phyloP scores from a whole-genome alignment of 345 rosid genomes.

The Euphorbia peplus region DNA sequence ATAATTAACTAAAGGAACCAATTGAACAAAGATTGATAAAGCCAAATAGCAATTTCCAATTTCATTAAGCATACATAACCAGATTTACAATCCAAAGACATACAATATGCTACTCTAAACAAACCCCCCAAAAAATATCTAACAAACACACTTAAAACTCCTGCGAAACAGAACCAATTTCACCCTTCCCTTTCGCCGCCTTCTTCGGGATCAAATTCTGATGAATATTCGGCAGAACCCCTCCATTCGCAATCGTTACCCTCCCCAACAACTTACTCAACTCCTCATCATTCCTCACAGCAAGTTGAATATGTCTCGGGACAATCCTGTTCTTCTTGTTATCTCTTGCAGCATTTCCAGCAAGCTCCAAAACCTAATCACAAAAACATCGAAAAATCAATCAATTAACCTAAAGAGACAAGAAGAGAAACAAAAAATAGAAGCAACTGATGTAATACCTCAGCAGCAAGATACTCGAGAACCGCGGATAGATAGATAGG shows the following conservation, averaged over 20 bases:
- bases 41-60: not conserved
- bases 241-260: conserved; percentile 23
- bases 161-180: conserved; percentile 16
- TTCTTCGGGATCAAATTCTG: conserved; percentile 22
- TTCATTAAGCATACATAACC: not conserved
- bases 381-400: not conserved
- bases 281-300: conserved; percentile 25
- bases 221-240: conserved; percentile 22
- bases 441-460: not conserved
- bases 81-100: not conserved
- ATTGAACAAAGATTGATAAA: too few species aligned
- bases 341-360: conserved; percentile 26
- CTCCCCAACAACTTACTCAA: conserved; percentile 24
- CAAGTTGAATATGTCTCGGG: conserved; percentile 24
- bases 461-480: conserved; percentile 27
- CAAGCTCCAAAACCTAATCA: conserved; percentile 23
- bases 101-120: too few species aligned
- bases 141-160: conserved; percentile 1
- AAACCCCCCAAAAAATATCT: not conserved
- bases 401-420: not conserved
- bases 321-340: conserved; percentile 26
- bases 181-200: conserved; percentile 14
- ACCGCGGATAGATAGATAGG: conserved; percentile 26
- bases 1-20: too few species aligned
- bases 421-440: not conserved